A percentile compares a stretch with the other conserved stretches of the same genome.
These are phyloP conservation scores for Calocybe gambosa DNA, from an alignment of 1,284 basidiomycete genomes.

Conservation along the genomic window DNA sequence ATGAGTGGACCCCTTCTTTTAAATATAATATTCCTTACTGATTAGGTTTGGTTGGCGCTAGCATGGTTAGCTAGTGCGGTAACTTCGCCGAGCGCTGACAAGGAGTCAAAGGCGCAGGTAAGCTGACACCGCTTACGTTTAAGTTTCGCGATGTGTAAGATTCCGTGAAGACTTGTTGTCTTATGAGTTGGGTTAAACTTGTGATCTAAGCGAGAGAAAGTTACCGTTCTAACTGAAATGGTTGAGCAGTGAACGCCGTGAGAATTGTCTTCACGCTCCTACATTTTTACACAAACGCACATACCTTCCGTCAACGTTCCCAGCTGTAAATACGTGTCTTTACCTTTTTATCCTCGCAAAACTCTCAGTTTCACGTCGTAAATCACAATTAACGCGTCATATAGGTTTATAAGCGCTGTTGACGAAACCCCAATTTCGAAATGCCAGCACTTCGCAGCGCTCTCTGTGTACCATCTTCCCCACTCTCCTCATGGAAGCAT, in stretches of 20 bases:
- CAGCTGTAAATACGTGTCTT: too few species aligned
- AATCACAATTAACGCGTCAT: neutral
- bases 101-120: too few species aligned
- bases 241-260: neutral
- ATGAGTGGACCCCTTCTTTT: too few species aligned
- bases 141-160: too few species aligned
- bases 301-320: too few species aligned
- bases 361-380: neutral
- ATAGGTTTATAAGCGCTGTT: neutral
- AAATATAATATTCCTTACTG: too few species aligned
- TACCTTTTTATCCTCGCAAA: neutral
- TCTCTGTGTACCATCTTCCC: neutral
- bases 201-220: neutral
- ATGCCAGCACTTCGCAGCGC: constrained; percentile 14
- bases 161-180: too few species aligned
- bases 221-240: neutral
- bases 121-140: too few species aligned
- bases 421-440: too few species aligned
- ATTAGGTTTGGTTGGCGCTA: too few species aligned
- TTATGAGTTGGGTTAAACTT: neutral
- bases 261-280: neutral
- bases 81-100: too few species aligned
- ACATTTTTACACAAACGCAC: neutral
- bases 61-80: too few species aligned
- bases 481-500: neutral